phyloP scores from a whole-genome alignment of 169 alveolate genomes.

The Plasmodium adleri region DNA sequence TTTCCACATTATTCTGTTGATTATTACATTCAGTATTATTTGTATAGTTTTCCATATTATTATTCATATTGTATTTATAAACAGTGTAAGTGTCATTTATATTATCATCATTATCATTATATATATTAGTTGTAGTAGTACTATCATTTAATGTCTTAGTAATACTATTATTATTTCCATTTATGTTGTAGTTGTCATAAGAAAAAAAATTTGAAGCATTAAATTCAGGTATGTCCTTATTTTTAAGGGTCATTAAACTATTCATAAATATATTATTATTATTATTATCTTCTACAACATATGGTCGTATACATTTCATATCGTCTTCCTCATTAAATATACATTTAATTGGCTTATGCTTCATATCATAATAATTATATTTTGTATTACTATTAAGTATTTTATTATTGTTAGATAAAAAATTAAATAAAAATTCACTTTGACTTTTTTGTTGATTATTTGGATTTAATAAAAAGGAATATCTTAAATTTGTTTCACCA shows the following conservation, averaged over 20 bases:
- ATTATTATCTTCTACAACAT: conserved; percentile 22
- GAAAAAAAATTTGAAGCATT: neutral
- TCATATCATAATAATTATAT: conserved; percentile 23
- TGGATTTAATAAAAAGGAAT: conserved; percentile 54
- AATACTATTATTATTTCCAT: neutral
- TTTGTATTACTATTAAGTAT: conserved; percentile 7
- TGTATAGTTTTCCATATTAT: neutral
- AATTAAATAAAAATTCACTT: conserved; percentile 56
- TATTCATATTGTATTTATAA: neutral
- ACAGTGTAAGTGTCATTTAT: neutral
- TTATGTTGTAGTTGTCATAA: conserved; percentile 18
- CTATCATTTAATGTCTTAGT: neutral
- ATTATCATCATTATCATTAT: neutral
- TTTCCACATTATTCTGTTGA: too few species aligned
- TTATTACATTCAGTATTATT: neutral
- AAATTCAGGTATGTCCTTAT: conserved; percentile 3
- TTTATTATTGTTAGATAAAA: conserved; percentile 26
- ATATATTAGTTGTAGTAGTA: neutral
- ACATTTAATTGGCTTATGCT: conserved; percentile 16
- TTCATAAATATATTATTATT: neutral
- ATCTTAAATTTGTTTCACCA: conserved; percentile 21
- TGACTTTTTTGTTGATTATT: conserved; percentile 65
- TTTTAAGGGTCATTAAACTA: conserved; percentile 45
- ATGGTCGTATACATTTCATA: conserved; percentile 44
- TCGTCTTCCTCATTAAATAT: conserved; percentile 59